Conservation (phyloP, 371 early-diverging fungal genomes). For the Mortierella sp. region DNA sequence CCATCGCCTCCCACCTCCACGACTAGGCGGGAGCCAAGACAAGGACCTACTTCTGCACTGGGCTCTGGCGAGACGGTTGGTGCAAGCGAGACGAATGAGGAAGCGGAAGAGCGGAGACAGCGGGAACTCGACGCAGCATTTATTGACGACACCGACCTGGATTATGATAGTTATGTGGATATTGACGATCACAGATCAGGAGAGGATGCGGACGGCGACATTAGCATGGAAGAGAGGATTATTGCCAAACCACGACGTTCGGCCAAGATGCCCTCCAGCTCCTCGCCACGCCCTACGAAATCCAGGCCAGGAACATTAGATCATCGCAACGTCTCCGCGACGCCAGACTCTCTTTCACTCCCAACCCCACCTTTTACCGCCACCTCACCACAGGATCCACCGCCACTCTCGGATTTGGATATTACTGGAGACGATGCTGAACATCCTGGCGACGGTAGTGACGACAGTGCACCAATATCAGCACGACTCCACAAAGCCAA, state of each 20-base stretch:
- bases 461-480: not conserved
- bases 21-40: not conserved
- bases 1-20: not conserved
- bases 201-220: constrained; percentile 16
- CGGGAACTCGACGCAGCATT: constrained; percentile 30
- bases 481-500: not conserved
- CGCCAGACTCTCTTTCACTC: not conserved
- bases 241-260: not conserved
- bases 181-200: not conserved
- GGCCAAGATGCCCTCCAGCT: not conserved
- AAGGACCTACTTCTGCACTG: not conserved
- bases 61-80: not conserved
- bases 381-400: not conserved
- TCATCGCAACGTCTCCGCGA: not conserved
- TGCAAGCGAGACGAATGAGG: not conserved
- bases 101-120: constrained; percentile 27
- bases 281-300: too few species aligned
- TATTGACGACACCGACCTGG: constrained; percentile 42
- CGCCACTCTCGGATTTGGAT: not conserved
- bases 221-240: not conserved
- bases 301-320: not conserved
- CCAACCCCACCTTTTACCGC: constrained; percentile 13
- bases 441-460: not conserved
- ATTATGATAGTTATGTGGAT: not conserved
- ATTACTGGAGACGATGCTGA: not conserved